A percentile compares a stretch with the other conserved stretches of the same genome.
Conservation (phyloP, 2,329 filamentous ascomycete species). For the Fusarium albidum region DNA sequence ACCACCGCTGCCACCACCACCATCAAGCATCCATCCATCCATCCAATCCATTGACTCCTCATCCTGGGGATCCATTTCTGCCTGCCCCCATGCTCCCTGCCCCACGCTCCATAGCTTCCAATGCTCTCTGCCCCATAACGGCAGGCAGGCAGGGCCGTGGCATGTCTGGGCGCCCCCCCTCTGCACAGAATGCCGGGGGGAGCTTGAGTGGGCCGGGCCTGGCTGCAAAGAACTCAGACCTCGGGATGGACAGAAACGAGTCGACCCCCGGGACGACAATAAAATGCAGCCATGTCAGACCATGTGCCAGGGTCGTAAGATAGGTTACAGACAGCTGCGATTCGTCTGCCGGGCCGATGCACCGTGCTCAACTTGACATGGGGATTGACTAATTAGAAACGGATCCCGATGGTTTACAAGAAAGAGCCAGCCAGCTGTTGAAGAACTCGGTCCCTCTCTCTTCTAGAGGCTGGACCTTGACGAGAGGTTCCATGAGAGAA, state of each 20-base stretch:
- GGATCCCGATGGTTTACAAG: constrained; percentile 32
- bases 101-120: too few relatives aligned
- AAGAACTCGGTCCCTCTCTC: constrained; percentile 8
- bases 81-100: constrained; percentile 23
- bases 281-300: constrained; percentile 41
- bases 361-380: constrained; percentile 36
- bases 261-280: constrained; percentile 7
- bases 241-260: constrained; percentile 15
- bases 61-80: constrained; percentile 24
- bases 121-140: constrained; percentile 27
- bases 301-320: constrained; percentile 39
- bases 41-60: constrained; percentile 5
- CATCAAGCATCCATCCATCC: constrained; percentile 14
- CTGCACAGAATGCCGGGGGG: background rate
- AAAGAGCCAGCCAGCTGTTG: background rate
- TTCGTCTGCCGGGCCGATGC: constrained; percentile 41
- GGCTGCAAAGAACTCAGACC: constrained; percentile 26
- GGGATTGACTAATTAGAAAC: constrained; percentile 39
- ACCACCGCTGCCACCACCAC: constrained; percentile 16
- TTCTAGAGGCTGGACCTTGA: constrained; percentile 30
- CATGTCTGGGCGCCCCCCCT: background rate
- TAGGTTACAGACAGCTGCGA: constrained; percentile 26
- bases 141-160: constrained; percentile 18
- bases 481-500: too few relatives aligned
- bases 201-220: constrained; percentile 16